Evolutionary conservation across 768 basidiomycete genomes (phyloP), one percentile per base, ranked within the genome.

Genomic region (Tephrocybe sp.): DNA sequence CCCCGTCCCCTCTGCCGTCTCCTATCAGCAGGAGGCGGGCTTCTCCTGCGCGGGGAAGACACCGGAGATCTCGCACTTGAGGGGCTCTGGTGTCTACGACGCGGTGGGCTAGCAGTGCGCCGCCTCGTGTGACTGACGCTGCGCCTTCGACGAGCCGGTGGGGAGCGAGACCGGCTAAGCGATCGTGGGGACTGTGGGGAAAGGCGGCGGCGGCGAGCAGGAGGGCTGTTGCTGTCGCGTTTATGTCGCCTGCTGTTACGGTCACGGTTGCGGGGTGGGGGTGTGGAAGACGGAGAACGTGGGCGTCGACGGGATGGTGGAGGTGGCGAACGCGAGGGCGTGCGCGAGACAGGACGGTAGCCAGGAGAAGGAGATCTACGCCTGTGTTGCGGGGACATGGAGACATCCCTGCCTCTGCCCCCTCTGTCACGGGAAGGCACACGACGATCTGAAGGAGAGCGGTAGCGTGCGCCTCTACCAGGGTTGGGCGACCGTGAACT

Each of bases 211-310:
- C 74, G 67, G 7, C 79, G 72, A 18, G 71, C 57, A 28, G 76
- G 81, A 0, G 83, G 86, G 60, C 82, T 84, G 38, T 81, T 79
- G 52, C 79, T 82, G 54, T 74, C 74, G 39, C 71, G 68, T 53
- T 63, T 62, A 16, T 60, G 59, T 25, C 68, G 65, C 31, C 73
- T 71, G 37, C 47, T 38, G 11, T 25, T 30, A 15, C 49, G 36
- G 15, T 28, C 27, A 18, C 46, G 50, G 15, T 63, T 64, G 25
- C 62, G 57, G 25, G 72, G 72, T 6, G 80, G 82, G 1, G 82
- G 79, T 0, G 82, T 69, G 27, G 62, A 69, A 8, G 86, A 80
- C 25, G 60, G 78, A 64, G 62, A 78, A 63, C 60, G 81, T 65
- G 56, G 64, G 39, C 74, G 66, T 13, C 72, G 64, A 25, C 66